These are phyloP conservation scores for Melocanna baccifera DNA, from an alignment of 176 grass and related monocot genomes.

Conservation along the genomic window DNA sequence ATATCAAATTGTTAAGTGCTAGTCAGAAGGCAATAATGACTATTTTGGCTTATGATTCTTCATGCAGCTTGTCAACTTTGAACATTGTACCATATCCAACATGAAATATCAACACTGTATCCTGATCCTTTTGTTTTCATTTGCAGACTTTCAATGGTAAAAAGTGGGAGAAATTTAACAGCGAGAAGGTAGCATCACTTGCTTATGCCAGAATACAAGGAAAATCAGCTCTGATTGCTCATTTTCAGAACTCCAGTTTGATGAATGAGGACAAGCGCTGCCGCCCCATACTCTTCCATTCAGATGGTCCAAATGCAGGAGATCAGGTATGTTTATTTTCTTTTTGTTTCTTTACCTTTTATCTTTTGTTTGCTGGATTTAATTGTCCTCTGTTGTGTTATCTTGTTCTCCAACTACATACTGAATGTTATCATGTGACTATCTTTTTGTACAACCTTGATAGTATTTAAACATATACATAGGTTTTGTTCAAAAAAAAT, in stretches of 20 bases:
- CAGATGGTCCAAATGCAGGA: constrained; percentile 91
- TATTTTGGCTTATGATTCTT: not conserved
- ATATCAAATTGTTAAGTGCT: not conserved
- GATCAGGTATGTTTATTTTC: constrained; percentile 63
- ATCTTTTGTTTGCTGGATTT: not conserved
- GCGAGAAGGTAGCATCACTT: constrained; percentile 94
- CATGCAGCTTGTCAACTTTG: constrained; percentile 3
- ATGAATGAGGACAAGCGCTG: constrained; percentile 99
- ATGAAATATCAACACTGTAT: constrained; percentile 8
- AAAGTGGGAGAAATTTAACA: constrained; percentile 99
- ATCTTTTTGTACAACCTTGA: not conserved
- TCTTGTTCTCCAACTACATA: not conserved
- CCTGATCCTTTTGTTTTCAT: constrained; percentile 16
- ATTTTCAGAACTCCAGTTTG: constrained; percentile 97
- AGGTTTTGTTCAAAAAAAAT: not conserved
- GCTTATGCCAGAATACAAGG: constrained; percentile 98
- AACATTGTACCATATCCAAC: constrained; percentile 9
- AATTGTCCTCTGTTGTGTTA: not conserved
- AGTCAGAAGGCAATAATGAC: not conserved
- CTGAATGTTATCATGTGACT: not conserved
- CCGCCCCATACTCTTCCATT: constrained; percentile 94
- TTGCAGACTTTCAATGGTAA: constrained; percentile 87
- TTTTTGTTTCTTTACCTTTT: not conserved
- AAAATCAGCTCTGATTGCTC: constrained; percentile 67
- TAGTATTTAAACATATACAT: not conserved